Evolutionary conservation across 352 stramenopile genomes (phyloP).

Genomic region (Sclerospora graminicola): DNA sequence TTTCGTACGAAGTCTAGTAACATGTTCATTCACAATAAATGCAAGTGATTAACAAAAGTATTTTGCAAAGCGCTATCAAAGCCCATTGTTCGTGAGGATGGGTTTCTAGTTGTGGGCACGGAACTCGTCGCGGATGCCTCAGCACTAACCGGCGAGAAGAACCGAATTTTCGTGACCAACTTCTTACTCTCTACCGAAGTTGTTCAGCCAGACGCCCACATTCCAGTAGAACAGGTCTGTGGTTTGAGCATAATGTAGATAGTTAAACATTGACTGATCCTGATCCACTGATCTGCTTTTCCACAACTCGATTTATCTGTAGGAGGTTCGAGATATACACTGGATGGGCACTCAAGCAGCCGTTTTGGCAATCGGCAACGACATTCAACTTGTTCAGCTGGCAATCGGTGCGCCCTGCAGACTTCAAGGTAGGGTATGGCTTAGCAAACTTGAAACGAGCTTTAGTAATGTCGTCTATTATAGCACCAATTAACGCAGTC

Average conservation of each 20-base stretch:
- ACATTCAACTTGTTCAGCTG: slow-evolving; percentile 56
- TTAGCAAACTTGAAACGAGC: not conserved
- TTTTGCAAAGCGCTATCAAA: slow-evolving; percentile 54
- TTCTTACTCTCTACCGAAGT: slow-evolving; percentile 15
- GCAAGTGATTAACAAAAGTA: slow-evolving; percentile 1
- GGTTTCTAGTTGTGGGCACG: slow-evolving; percentile 57
- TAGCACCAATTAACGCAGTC: slow-evolving; percentile 42
- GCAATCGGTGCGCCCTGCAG: slow-evolving; percentile 17
- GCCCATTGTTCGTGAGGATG: slow-evolving; percentile 64
- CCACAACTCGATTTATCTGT: slow-evolving; percentile 3
- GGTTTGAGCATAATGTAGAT: not conserved
- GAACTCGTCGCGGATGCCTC: slow-evolving; percentile 18
- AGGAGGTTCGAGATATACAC: slow-evolving; percentile 68
- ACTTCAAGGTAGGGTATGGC: slow-evolving; percentile 21
- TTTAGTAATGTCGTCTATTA: not conserved
- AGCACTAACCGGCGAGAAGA: slow-evolving; percentile 11
- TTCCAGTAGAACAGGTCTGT: slow-evolving; percentile 35
- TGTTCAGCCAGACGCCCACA: slow-evolving; percentile 16
- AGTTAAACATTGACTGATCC: not conserved
- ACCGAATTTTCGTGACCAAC: slow-evolving; percentile 60
- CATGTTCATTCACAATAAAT: not conserved
- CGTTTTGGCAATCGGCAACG: slow-evolving; percentile 52
- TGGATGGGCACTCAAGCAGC: slow-evolving; percentile 42
- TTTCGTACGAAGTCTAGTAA: slow-evolving; percentile 25
- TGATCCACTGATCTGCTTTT: not conserved